Evolutionary conservation across 1,284 basidiomycete species (phyloP), one percentile per base, ranked within the genome.

Genomic region (Singerocomus inundabilis): DNA sequence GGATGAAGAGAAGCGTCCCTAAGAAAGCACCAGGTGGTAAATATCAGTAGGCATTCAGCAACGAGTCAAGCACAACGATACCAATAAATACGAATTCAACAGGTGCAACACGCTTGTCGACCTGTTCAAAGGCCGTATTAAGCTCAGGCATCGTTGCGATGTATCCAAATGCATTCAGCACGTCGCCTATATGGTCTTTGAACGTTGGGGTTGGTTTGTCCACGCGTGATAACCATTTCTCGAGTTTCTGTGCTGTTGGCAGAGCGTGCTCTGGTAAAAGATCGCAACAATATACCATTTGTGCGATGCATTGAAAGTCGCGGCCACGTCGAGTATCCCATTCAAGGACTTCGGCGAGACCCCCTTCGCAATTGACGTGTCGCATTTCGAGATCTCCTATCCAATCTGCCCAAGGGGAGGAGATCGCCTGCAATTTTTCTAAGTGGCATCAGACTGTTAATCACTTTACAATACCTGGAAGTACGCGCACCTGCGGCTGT

Each of bases 11-110:
- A 3, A 87, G 57, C 8, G 84, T 78, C 45, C 82, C 84, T 86
- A 41, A 26, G 37, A 1, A 36, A 24, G 40, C 11, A 3, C 6
- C 26, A 29, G 26, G 7, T n/a, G 12, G 25, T 53, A 36, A 46
- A 38, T 30, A 45, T n/a, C 30, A 26, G 39, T 45, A 26, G n/a
- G 7, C 41, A 15, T 10, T 13, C 21, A 18, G 39, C 15, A 30
- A 42, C 41, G 7, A 21, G 10, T 44, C 42, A 40, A 35, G 21
- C 30, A 37, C 25, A 45, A 26, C 21, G 50, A 41, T 57, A 84
- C 85, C 85, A 32, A 85, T 80, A 67, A 85, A 89, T 25, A 86
- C 78, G 61, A 89, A 88, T 63, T 89, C 86, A 10, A 82, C 79
- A 2, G 87, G 87, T 0, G 87, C 81, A 28, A 88, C 72, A n/a